Evolutionary conservation across 2,329 filamentous ascomycete genomes (phyloP).

Genomic region (Alternaria sp.): DNA sequence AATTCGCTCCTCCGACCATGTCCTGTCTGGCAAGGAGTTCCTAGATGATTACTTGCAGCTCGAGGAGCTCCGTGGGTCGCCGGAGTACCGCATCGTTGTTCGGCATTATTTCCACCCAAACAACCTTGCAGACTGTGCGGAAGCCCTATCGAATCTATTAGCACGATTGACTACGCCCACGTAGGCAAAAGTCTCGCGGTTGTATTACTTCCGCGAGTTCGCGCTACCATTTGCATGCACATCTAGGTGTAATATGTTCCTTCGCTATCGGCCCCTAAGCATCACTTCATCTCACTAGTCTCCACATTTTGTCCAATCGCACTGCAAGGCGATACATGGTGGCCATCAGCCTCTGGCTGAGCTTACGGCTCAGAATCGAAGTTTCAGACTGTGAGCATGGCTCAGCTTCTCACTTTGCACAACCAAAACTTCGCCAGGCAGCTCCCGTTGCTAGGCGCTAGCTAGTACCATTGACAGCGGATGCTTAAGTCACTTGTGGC

Average conservation of each 20-base stretch:
- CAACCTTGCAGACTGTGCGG: constrained; percentile 5
- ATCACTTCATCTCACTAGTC: constrained; percentile 16
- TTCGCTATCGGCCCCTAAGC: constrained; percentile 13
- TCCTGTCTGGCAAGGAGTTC: constrained; percentile 9
- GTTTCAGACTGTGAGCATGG: constrained; percentile 6
- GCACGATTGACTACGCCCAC: background rate
- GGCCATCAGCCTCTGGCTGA: constrained; percentile 9
- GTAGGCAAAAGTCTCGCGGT: constrained; percentile 3
- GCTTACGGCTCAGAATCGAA: constrained; percentile 9
- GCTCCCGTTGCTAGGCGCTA: constrained; percentile 27
- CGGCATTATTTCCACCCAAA: constrained; percentile 17
- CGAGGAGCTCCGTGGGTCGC: constrained; percentile 10
- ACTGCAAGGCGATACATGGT: constrained; percentile 5
- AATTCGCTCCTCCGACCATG: background rate
- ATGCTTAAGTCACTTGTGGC: constrained; percentile 27
- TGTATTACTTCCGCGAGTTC: constrained; percentile 4
- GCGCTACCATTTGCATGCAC: constrained; percentile 14
- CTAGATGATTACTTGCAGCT: constrained; percentile 26
- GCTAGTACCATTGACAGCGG: constrained; percentile 28
- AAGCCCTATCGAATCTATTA: background rate
- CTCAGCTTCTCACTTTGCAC: constrained; percentile 8
- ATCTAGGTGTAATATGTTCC: constrained; percentile 25
- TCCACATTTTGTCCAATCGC: constrained; percentile 2
- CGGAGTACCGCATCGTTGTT: constrained; percentile 10
- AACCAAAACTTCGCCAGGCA: constrained; percentile 12